Evolutionary conservation across 352 stramenopile genomes (phyloP), one percentile per base, ranked within the genome.

Genomic region (Globisporangium alternatum): DNA sequence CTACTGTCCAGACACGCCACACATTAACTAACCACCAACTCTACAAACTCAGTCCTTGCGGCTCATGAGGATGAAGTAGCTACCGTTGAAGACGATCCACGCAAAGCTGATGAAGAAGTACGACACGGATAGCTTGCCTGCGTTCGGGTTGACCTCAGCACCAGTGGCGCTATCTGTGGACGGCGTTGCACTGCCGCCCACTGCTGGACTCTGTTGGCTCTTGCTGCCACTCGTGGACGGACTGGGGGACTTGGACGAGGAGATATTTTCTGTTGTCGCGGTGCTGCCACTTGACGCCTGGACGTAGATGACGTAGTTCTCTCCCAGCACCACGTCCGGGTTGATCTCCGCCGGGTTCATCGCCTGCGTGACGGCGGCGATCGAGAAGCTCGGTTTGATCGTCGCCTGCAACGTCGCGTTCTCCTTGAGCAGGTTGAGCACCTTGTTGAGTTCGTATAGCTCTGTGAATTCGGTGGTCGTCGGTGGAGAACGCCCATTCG

Each of bases 341-440:
- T 64, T 73, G 37, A 71, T 58, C 47, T 65, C 35, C 1, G 60
- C 12, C 1, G 55, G 48, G 56, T 68, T 76, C 62, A 76, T 61
- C 5, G 49, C 15, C 33, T 37, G 6, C 5, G n/a, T 19, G 19
- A 66, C 56, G 0, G 66, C 60, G 10, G 21, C 41, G 1, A 48
- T 44, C 13, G 67, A 55, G 45, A 76, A 71, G 7, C 30, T 64
- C 15, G 62, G 48, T 21, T 68, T 64, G 9, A 74, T 33, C 7
- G 21, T 54, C 19, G 70, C 60, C 28, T 68, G 58, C 33, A 76
- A 57, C 35, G 66, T 66, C 59, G 47, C 43, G 56, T 73, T 74
- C 48, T 76, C 66, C 37, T 49, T 74, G 44, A 76, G 60, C 41
- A 74, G 63, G 65, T 76, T 76, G 43, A 76, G 22, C 48, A 69